A percentile compares a stretch with the other conserved stretches of the same genome.
Evolutionary conservation across 2,329 filamentous ascomycete genomes (phyloP).

Genomic region (Ilyonectria robusta): DNA sequence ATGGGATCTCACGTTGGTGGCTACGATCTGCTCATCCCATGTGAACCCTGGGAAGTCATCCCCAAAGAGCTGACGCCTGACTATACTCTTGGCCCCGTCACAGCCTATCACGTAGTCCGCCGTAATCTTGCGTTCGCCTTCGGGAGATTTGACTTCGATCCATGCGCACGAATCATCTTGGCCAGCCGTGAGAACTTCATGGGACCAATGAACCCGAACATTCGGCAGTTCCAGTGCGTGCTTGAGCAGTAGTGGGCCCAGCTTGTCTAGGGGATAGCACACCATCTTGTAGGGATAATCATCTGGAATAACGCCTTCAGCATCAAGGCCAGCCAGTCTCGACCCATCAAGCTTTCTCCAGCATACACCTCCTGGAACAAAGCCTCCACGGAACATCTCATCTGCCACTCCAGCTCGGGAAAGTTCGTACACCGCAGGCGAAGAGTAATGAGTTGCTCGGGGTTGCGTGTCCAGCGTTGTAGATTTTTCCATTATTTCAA

Average conservation of each 20-base stretch:
- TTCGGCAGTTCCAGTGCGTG: neutral
- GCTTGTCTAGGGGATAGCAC: slow-evolving; percentile 18
- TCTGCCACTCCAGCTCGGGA: slow-evolving; percentile 26
- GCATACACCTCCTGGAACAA: slow-evolving; percentile 7
- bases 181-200: slow-evolving; percentile 61
- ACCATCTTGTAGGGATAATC: slow-evolving; percentile 18
- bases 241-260: slow-evolving; percentile 6
- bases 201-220: slow-evolving; percentile 31
- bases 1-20: no score
- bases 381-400: slow-evolving; percentile 24
- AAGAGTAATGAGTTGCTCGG: slow-evolving; percentile 29
- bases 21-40: slow-evolving; percentile 72
- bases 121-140: neutral
- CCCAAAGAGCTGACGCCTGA: slow-evolving; percentile 66
- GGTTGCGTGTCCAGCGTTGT: slow-evolving; percentile 26
- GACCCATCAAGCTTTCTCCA: slow-evolving; percentile 27
- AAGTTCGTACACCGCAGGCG: slow-evolving; percentile 21
- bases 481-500: slow-evolving; percentile 18
- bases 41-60: slow-evolving; percentile 72
- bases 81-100: slow-evolving; percentile 66
- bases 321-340: slow-evolving; percentile 6
- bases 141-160: slow-evolving; percentile 52
- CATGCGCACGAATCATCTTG: slow-evolving; percentile 62
- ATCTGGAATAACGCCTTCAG: neutral
- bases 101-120: slow-evolving; percentile 71